Base-by-base conservation (phyloP, 75 land plant genomes). In the Adiantum capillusveneris region DNA sequence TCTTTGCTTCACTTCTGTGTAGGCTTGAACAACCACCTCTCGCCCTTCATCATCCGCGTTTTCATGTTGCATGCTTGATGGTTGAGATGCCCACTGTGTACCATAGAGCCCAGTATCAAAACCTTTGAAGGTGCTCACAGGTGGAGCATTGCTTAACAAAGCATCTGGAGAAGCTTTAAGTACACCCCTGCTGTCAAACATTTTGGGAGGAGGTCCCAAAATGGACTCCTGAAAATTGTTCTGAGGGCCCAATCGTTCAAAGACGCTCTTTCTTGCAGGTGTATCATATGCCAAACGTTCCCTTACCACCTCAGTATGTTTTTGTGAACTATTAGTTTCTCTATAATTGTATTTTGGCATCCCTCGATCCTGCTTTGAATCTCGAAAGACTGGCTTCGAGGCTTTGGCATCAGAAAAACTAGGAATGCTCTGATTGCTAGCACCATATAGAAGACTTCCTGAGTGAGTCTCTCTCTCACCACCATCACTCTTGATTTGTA, bases 121-220 rank as follows among this genome's bases (percentile, higher is more conserved):
- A 27, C 28, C 25, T 14, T 26, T 53, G 25, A 3, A 26, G 25
- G 13, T 5, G 5, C 27, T 5, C 21, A 2, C 24, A 19, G 55
- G 55, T 5, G 14, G 5, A 2, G 25, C 29, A 21, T 17, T 46
- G 50, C 18, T 46, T 6, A 5, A 2, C 6, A 3, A 6, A 53
- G 9, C 55, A 25, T 53, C 55, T 53, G 55, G 55, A 53, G 28
- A 53, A 6, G 28, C 29, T 53, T 25, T 53, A 24, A 25, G 25
- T 26, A 26, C 55, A 24, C 25, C 13, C 29, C 55, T 24, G 3
- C 24, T 26, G 14, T 53, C 55, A 11, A 25, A 25, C 25, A 25
- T 26, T 53, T 53, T 53, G 29, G 55, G 55, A 53, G 55, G 55
- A 19, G 55, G 55, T 26, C 55, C 55, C 28, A 53, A 25, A 5